phyloP scores from a whole-genome alignment of 1,284 basidiomycete species.

The Laetiporus sulphureus region DNA sequence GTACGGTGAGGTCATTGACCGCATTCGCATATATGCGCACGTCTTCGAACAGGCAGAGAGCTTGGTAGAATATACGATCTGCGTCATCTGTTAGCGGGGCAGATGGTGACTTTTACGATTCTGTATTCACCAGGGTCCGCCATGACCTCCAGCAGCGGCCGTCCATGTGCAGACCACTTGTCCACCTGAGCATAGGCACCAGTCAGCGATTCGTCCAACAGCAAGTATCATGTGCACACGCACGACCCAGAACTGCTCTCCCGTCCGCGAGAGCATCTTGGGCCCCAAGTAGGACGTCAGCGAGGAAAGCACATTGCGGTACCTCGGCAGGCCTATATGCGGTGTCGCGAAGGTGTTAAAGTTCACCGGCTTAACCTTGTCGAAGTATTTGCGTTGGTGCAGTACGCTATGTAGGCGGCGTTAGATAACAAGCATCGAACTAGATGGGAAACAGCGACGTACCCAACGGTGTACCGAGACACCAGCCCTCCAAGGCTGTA shows the following conservation, averaged over 20 bases:
- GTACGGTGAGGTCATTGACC: slow-evolving; percentile 75
- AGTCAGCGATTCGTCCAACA: neutral
- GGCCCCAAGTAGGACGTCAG: slow-evolving; percentile 60
- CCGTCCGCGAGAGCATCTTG: slow-evolving; percentile 75
- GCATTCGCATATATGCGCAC: slow-evolving; percentile 84
- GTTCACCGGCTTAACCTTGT: slow-evolving; percentile 60
- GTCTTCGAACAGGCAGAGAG: slow-evolving; percentile 61
- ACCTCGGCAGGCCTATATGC: slow-evolving; percentile 62
- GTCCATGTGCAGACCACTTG: slow-evolving; percentile 62
- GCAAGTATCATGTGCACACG: neutral
- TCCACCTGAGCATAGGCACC: slow-evolving; percentile 35
- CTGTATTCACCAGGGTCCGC: slow-evolving; percentile 66
- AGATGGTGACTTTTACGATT: neutral
- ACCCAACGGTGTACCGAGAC: slow-evolving; percentile 75
- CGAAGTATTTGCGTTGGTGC: slow-evolving; percentile 64
- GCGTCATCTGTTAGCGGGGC: too few relatives aligned
- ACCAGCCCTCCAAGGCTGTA: slow-evolving; percentile 82
- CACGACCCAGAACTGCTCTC: slow-evolving; percentile 40
- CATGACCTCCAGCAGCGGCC: slow-evolving; percentile 78
- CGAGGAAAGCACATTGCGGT: slow-evolving; percentile 55
- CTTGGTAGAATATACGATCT: slow-evolving; percentile 77
- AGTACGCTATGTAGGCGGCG: slow-evolving; percentile 39
- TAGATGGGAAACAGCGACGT: slow-evolving; percentile 8
- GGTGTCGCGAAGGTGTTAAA: slow-evolving; percentile 84
- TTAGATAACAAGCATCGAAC: neutral